Base-by-base conservation (phyloP, 371 early-diverging fungal species). In the Mortierella sp. region DNA sequence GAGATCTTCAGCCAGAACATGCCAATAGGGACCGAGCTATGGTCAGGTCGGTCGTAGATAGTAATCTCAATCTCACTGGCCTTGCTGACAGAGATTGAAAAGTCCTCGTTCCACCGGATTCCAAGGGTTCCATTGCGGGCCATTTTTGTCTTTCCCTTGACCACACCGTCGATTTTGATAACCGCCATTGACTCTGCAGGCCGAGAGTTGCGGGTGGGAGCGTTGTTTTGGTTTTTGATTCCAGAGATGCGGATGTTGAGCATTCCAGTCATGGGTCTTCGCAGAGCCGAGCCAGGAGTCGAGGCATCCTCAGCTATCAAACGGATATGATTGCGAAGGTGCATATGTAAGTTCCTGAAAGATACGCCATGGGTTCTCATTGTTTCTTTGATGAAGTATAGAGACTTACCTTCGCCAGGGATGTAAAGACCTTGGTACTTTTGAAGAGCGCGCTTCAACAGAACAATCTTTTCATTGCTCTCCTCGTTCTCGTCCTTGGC, bases 51-150 rank as follows among this genome's bases (percentile, higher is more conserved):
- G 67, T 96, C 96, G 70, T 90, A 90, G 5, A 96, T 86, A 31
- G 92, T 89, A 41, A 98, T 87, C 83, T 98, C 98, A 13, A 97
- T 90, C 79, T 97, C 97, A 22, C 93, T 92, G 0, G 94, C 96
- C 84, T 94, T 94, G 77, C 92, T 93, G 71, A 96, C 92, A 53
- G 90, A 88, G 26, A 96, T 89, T 71, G 92, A 92, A 81, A 96
- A 94, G 44, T 92, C 91, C 64, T 98, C 96, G 71, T 90, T 90
- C 95, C 96, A 96, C 82, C 68, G 92, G 87, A 68, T 91, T 40
- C 84, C 84, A 37, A 69, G 40, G 3, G 79, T 47, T 6, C 84
- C 84, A 47, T 61, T 76, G 34, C 84, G 84, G 5, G 76, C 79
- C 73, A 75, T 72, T 34, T 65, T 70, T 11, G 90, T 85, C 89